Percentiles rank a stretch among this genome's conserved stretches.
These are phyloP conservation scores for Pseudocohnilembus persalinus DNA, from an alignment of 169 alveolate genomes.

Conservation along the genomic window DNA sequence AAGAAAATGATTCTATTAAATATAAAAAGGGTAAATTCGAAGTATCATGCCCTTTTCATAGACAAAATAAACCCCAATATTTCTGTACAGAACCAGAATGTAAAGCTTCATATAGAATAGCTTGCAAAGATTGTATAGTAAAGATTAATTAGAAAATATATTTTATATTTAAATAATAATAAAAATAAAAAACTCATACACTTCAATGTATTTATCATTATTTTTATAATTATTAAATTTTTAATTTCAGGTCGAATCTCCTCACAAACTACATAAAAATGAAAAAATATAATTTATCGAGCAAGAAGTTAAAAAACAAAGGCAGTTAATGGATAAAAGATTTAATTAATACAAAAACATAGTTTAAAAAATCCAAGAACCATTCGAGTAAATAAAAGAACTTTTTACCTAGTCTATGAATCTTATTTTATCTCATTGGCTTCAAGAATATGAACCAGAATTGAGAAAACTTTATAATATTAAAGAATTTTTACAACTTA, in stretches of 20 bases:
- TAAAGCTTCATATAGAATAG: neutral
- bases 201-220: too few species aligned
- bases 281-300: neutral
- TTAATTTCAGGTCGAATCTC: neutral
- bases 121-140: neutral
- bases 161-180: too few species aligned
- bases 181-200: too few species aligned
- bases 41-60: neutral
- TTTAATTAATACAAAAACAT: too few species aligned
- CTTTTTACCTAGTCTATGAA: neutral
- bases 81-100: neutral
- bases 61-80: neutral
- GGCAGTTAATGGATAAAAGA: neutral
- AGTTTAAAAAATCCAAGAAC: neutral
- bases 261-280: neutral
- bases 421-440: neutral
- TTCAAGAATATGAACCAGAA: neutral
- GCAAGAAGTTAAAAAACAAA: neutral
- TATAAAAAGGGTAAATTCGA: neutral
- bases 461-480: neutral
- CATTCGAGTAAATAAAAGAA: neutral
- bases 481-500: neutral
- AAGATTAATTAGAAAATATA: neutral
- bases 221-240: too few species aligned
- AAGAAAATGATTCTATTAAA: neutral